Percentiles rank a stretch among this genome's conserved stretches.
Evolutionary conservation across 306 rosid species (phyloP).

Genomic region (Quercus mongolica): DNA sequence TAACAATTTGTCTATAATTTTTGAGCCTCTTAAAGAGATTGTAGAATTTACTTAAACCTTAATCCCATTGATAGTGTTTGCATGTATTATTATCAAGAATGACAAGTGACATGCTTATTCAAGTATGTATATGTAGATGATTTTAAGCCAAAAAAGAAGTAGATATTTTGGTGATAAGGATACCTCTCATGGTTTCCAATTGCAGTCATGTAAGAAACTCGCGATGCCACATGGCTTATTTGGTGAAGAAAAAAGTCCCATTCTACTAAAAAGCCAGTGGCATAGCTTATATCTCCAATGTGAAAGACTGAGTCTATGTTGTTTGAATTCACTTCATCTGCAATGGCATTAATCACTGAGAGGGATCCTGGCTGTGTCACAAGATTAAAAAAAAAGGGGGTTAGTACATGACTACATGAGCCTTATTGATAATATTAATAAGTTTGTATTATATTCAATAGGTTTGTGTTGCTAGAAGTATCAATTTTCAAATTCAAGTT

Average conservation of each 20-base stretch:
- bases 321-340: slow-evolving; percentile 43
- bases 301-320: slow-evolving; percentile 63
- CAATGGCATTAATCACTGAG: slow-evolving; percentile 58
- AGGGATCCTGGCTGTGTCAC: slow-evolving; percentile 75
- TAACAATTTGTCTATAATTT: too few species aligned
- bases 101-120: neutral
- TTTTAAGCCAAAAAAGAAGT: too few species aligned
- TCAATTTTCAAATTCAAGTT: too few species aligned
- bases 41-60: neutral
- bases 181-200: slow-evolving; percentile 96
- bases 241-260: slow-evolving; percentile 82
- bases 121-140: neutral
- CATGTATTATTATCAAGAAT: neutral
- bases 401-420: slow-evolving; percentile 11
- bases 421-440: neutral
- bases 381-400: neutral
- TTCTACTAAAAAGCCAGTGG: slow-evolving; percentile 82
- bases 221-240: slow-evolving; percentile 64
- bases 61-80: neutral
- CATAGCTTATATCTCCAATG: slow-evolving; percentile 95
- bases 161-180: neutral
- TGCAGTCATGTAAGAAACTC: slow-evolving; percentile 79
- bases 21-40: too few species aligned
- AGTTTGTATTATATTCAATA: too few species aligned
- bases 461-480: too few species aligned